A percentile compares a stretch with the other conserved stretches of the same genome.
phyloP scores from a whole-genome alignment of 306 rosid genomes.

The Glycine soja region DNA sequence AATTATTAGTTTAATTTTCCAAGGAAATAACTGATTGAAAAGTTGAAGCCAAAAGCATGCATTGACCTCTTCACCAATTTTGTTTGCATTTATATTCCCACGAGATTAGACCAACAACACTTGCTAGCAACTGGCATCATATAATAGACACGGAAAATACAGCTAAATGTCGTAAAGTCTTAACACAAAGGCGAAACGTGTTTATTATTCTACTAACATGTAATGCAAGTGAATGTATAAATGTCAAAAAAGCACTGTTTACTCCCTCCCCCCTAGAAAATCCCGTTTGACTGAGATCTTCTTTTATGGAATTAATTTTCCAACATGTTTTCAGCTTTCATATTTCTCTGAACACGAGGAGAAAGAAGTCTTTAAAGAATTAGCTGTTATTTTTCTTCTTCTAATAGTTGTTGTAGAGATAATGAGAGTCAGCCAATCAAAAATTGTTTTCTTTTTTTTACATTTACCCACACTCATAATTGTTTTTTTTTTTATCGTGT shows the following conservation, averaged over 20 bases:
- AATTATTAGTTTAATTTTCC: conserved; percentile 24
- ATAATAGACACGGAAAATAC: conserved; percentile 6
- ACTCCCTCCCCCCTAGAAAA: neutral
- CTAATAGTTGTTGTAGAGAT: neutral
- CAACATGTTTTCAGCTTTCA: conserved; percentile 7
- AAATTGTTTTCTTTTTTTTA: too few relatives aligned
- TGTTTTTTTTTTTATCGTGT: neutral
- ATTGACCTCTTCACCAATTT: conserved; percentile 60
- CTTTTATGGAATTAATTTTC: conserved; percentile 3
- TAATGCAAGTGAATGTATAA: conserved; percentile 18
- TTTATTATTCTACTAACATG: neutral
- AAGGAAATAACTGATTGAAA: conserved; percentile 32
- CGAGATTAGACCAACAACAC: conserved; percentile 41
- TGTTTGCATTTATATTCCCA: conserved; percentile 54
- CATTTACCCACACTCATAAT: neutral
- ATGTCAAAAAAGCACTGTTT: neutral
- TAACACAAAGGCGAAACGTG: conserved; percentile 26
- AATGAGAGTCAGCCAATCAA: neutral
- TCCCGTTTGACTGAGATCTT: neutral
- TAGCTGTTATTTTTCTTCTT: neutral
- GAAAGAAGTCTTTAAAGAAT: conserved; percentile 37
- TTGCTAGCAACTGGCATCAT: conserved; percentile 58
- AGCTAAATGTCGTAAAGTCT: conserved; percentile 6
- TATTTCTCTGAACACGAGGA: conserved; percentile 13
- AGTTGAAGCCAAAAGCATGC: conserved; percentile 41